phyloP scores from a whole-genome alignment of 176 grass and related monocot species.

The Oryza longistaminata region DNA sequence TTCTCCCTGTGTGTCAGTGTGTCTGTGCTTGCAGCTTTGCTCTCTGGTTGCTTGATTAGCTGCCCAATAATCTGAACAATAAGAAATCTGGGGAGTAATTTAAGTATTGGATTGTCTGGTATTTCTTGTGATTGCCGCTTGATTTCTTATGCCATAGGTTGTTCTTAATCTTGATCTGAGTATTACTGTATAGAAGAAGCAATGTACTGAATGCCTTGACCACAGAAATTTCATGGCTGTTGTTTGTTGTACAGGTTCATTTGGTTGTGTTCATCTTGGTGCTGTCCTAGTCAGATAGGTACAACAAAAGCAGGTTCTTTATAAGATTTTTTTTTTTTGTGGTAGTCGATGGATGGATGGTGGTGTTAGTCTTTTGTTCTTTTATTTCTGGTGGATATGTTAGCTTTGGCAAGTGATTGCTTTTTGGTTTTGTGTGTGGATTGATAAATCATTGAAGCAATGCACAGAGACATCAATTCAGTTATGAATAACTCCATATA shows the following conservation, averaged over 20 bases:
- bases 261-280: neutral
- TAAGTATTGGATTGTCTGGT: neutral
- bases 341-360: neutral
- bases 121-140: neutral
- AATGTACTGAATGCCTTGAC: neutral
- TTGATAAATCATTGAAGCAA: no score
- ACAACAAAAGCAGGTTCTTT: neutral
- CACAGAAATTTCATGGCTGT: no score
- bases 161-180: neutral
- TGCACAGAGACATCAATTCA: no score
- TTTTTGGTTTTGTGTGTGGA: no score
- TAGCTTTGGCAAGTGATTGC: no score
- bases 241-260: no score
- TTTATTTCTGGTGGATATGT: neutral
- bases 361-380: neutral
- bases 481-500: no score
- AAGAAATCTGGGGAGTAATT: neutral
- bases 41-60: neutral
- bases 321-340: neutral
- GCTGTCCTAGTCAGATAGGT: neutral
- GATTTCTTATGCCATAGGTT: neutral
- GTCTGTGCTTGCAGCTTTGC: neutral
- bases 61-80: conserved; percentile 31
- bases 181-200: neutral
- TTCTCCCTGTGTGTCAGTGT: neutral